phyloP scores from a whole-genome alignment of 73 alveolate species.

The Durusdinium trenchii region DNA sequence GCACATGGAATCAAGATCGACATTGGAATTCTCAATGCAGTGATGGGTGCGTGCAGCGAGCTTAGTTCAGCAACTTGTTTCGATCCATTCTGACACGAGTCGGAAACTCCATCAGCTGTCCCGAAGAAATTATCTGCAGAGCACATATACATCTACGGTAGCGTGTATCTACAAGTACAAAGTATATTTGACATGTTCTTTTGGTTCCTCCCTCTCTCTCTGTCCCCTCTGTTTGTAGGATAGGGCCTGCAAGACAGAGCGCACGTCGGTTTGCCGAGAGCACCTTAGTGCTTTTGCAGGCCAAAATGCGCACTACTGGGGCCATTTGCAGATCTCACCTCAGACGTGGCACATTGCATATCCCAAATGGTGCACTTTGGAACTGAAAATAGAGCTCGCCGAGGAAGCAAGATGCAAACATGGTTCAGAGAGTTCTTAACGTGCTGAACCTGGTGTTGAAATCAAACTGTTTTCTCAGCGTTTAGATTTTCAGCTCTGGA shows the following conservation, averaged over 20 bases:
- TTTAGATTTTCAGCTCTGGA: too few species aligned
- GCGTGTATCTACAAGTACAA: too few species aligned
- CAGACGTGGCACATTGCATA: neutral
- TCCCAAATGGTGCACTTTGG: neutral
- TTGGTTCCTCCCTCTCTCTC: too few species aligned
- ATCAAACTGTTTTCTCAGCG: neutral
- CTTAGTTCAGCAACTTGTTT: neutral
- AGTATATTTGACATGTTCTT: too few species aligned
- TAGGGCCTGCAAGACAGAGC: too few species aligned
- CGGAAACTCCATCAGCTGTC: neutral
- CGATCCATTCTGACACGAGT: neutral
- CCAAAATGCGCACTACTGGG: constrained; percentile 39
- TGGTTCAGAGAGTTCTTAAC: constrained; percentile 33
- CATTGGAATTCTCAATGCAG: constrained; percentile 61
- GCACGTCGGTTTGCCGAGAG: too few species aligned
- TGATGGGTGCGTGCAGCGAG: constrained; percentile 35
- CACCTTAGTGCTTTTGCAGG: too few species aligned
- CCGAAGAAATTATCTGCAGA: too few species aligned
- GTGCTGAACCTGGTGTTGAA: neutral
- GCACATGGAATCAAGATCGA: constrained; percentile 4
- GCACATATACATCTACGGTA: too few species aligned
- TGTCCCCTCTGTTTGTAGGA: too few species aligned
- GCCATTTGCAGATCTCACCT: constrained; percentile 49
- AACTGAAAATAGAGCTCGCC: neutral
- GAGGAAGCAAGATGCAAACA: neutral